phyloP scores from a whole-genome alignment of 2,329 filamentous ascomycete species.

The Talaromyces amestolkiae region DNA sequence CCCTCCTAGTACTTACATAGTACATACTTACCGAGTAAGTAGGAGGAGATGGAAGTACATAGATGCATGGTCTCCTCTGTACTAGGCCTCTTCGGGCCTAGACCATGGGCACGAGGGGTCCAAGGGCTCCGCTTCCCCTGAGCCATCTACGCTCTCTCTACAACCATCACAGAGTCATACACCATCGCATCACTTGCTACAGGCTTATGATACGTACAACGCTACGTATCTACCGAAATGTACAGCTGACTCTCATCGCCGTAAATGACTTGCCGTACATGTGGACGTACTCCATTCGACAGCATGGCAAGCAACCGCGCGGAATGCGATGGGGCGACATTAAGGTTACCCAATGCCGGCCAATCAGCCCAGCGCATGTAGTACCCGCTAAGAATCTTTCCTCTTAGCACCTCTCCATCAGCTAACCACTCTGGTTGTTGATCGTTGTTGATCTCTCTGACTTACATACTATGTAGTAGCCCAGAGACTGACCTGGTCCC shows the following conservation, averaged over 20 bases:
- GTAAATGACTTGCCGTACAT: background rate
- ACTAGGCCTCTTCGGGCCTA: constrained; percentile 1
- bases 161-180: background rate
- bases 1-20: too few relatives aligned
- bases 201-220: background rate
- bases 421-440: constrained; percentile 1
- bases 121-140: constrained; percentile 10
- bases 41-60: background rate
- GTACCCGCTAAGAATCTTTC: constrained; percentile 1
- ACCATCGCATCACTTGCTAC: background rate
- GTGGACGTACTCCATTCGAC: background rate
- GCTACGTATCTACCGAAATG: background rate
- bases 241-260: background rate
- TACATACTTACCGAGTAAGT: too few relatives aligned
- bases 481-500: background rate
- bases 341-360: constrained; percentile 1
- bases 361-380: background rate
- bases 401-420: background rate
- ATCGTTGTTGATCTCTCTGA: constrained; percentile 5
- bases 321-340: background rate
- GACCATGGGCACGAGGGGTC: constrained; percentile 1
- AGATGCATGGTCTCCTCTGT: background rate
- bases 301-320: background rate
- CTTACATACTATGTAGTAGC: too few relatives aligned
- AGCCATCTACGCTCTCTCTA: background rate